Base-by-base conservation (phyloP, 129 eudicot species). In the Ambrosia trifida region DNA sequence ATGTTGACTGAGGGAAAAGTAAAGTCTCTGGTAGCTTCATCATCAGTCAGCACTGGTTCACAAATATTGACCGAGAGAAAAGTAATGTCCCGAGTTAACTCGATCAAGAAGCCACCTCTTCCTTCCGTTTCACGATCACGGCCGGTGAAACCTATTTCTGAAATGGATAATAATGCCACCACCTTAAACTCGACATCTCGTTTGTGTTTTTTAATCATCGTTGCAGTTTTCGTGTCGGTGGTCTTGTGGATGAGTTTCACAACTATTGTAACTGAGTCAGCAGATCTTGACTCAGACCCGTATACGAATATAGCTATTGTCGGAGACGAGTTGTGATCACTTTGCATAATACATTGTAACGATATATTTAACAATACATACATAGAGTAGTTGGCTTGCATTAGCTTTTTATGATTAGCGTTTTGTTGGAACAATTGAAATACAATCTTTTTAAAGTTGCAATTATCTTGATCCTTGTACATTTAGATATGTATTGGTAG, bases 211-310 rank as follows among this genome's bases (percentile, higher is more conserved):
- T 31, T 80, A 5, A 45, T 70, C 16, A 3, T 85, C 28, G 17
- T 83, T 58, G 79, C 74, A 11, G 50, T 78, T 46, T 57, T 83
- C 9, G 80, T 71, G 7, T 72, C 77, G 74, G 59, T 85, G 17
- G 14, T 69, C 9, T 69, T 81, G 46, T 88, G 91, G 72, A 81
- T 65, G 71, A 68, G 64, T 69, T 80, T 61, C 35, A 76, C 77
- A 7, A 36, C 57, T 7, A 7, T 5, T 18, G 19, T 51, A 40
- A 2, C 60, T 2, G 30, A 66, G 45, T 58, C 80, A 8, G 13
- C 44, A n/a, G 68, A 56, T 17, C 36, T 64, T 12, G 82, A 71
- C 51, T 44, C 85, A 17, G 73, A 66, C 7, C 80, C 52, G 71
- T 56, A 72, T 33, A 75, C 69, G 73, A 79, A 80, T 38, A 64